Evolutionary conservation across 2,329 filamentous ascomycete genomes (phyloP), one percentile per base, ranked within the genome.

Genomic region (Pseudocercospora musae): DNA sequence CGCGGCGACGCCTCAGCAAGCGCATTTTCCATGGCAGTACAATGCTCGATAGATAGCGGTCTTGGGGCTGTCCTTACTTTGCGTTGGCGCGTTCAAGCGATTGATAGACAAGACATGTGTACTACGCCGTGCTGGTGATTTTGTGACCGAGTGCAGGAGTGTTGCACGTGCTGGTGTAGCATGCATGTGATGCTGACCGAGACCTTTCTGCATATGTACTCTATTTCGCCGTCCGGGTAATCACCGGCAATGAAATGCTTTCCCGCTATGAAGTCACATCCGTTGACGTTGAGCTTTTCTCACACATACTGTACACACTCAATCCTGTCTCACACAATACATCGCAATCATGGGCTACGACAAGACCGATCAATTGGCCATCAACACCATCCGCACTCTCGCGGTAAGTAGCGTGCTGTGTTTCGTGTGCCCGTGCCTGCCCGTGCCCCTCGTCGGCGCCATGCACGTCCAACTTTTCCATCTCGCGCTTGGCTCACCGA

Each of bases 361-460:
- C 78, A 90, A 98, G 75, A 80, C 88, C 77, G 95, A 99, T 80
- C 84, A 89, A 85, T 87, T 92, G 81, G 90, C 92, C 77, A 92
- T 99, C 84, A 98, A 98, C 89, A 96, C 94, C 80, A 98, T 99
- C 84, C 91, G 95, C 37, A 62, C 60, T 49, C 60, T 58, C 27
- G 60, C 60, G 53, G 55, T 59, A 46, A 46, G 55, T 53, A 31
- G 31, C n/a, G n/a, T n/a, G n/a, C n/a, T n/a, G n/a, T n/a, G n/a
- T n/a, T n/a, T n/a, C n/a, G n/a, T n/a, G n/a, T n/a, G n/a, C n/a
- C n/a, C n/a, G n/a, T n/a, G n/a, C n/a, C n/a, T n/a, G n/a, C 37
- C 60, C 40, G 56, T 52, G 56, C 59, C 56, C 48, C 52, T 40
- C 37, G 18, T 40, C 3, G n/a, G n/a, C n/a, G 37, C 37, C 15